Conservation (phyloP, 2,329 filamentous ascomycete species). For the Chaetomiaceae sp. region DNA sequence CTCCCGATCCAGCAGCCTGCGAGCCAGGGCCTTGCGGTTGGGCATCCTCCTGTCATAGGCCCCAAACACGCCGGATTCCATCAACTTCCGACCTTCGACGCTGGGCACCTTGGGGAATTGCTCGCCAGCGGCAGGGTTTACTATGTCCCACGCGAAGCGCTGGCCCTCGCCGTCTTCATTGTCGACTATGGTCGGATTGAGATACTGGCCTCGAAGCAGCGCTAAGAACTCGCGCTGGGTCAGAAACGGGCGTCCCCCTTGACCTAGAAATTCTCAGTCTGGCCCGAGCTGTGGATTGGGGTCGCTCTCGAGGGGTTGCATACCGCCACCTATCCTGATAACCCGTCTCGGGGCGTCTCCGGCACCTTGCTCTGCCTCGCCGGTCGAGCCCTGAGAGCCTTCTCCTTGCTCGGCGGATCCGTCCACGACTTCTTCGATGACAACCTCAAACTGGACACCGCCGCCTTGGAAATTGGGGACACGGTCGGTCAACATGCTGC, state of each 20-base stretch:
- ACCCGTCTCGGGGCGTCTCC: conserved; percentile 14
- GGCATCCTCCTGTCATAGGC: conserved; percentile 49
- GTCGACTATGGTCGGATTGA: conserved; percentile 22
- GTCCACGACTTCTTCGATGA: conserved; percentile 24
- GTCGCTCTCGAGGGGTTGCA: neutral
- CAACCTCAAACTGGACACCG: conserved; percentile 21
- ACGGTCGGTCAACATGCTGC: neutral
- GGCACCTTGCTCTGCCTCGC: conserved; percentile 28
- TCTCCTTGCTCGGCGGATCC: conserved; percentile 20
- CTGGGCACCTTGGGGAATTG: conserved; percentile 82
- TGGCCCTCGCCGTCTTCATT: conserved; percentile 28
- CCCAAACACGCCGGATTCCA: conserved; percentile 80
- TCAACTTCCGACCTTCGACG: conserved; percentile 68
- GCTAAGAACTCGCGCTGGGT: conserved; percentile 26
- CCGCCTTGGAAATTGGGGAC: neutral
- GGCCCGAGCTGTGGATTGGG: neutral
- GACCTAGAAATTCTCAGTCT: neutral
- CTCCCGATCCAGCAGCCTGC: conserved; percentile 75
- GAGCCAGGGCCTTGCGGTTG: conserved; percentile 58
- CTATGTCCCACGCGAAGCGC: conserved; percentile 42
- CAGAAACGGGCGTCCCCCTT: conserved; percentile 17
- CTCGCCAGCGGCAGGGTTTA: conserved; percentile 43
- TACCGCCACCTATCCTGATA: conserved; percentile 17
- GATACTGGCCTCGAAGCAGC: conserved; percentile 24
- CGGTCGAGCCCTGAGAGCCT: conserved; percentile 26